These are phyloP conservation scores for Rhodotorula graminis DNA, from an alignment of 768 basidiomycete species.

Conservation along the genomic window DNA sequence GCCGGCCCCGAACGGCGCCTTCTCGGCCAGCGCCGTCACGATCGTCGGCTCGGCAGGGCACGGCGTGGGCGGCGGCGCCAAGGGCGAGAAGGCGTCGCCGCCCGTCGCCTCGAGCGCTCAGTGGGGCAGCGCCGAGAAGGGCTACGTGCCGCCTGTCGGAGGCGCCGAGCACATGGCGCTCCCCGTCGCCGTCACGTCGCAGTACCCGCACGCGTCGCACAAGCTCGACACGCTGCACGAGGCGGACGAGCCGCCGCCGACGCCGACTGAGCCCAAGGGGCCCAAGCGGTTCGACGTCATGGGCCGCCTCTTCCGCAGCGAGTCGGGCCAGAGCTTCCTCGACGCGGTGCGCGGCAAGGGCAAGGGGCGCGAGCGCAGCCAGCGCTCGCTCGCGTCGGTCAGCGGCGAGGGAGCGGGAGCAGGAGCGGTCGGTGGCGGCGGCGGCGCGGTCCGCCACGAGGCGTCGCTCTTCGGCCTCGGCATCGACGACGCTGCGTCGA, in stretches of 20 bases:
- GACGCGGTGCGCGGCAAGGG: slow-evolving; percentile 4
- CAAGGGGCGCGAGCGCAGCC: slow-evolving; percentile 1
- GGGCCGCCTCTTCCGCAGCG: slow-evolving; percentile 24
- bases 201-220: not conserved
- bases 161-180: slow-evolving; percentile 12
- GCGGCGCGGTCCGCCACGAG: slow-evolving; percentile 19
- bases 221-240: slow-evolving; percentile 7
- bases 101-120: not conserved
- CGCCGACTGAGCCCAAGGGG: not conserved
- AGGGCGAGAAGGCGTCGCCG: slow-evolving; percentile 5
- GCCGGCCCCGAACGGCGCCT: not conserved
- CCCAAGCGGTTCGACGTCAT: slow-evolving; percentile 37
- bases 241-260: slow-evolving; percentile 2
- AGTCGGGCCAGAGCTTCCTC: slow-evolving; percentile 14
- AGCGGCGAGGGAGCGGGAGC: not conserved
- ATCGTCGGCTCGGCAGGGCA: not conserved
- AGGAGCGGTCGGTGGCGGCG: not conserved
- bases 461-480: slow-evolving; percentile 20
- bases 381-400: not conserved
- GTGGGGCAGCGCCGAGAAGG: not conserved
- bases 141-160: not conserved
- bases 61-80: too few relatives aligned
- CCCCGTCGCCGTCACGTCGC: not conserved
- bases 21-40: not conserved
- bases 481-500: slow-evolving; percentile 15